These are phyloP conservation scores for Deakozyma indianensis DNA, from an alignment of 805 yeast species.

Conservation along the genomic window DNA sequence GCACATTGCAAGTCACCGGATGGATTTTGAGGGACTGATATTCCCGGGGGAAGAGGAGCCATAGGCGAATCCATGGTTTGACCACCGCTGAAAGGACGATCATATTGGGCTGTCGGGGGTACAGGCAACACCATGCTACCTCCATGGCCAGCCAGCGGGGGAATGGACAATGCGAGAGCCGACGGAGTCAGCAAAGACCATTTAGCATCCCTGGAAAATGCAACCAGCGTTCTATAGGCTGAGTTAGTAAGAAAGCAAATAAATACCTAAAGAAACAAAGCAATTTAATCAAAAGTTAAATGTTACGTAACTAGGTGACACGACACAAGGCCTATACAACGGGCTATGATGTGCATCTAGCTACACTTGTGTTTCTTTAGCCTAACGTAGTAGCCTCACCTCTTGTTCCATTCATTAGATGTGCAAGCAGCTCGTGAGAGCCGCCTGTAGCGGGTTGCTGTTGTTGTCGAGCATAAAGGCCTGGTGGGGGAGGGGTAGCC, in stretches of 20 bases:
- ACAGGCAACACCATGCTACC: too few relatives aligned
- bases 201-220: too few relatives aligned
- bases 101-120: too few relatives aligned
- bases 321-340: background rate
- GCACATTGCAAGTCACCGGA: too few relatives aligned
- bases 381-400: background rate
- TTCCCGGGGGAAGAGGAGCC: too few relatives aligned
- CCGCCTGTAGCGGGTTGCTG: constrained; percentile 29
- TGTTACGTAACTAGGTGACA: background rate
- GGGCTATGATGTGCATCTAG: constrained; percentile 1
- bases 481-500: constrained; percentile 64
- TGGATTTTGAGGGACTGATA: too few relatives aligned
- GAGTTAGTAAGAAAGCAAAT: background rate
- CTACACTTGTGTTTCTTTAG: background rate
- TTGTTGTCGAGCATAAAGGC: constrained; percentile 29
- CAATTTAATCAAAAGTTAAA: background rate
- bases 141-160: too few relatives aligned
- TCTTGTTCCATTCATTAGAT: constrained; percentile 57
- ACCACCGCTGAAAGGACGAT: too few relatives aligned
- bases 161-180: too few relatives aligned
- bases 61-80: too few relatives aligned
- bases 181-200: too few relatives aligned
- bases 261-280: background rate
- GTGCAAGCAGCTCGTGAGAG: constrained; percentile 60
- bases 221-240: background rate